Percentiles rank a stretch among this genome's conserved stretches.
phyloP scores from a whole-genome alignment of 768 basidiomycete species.

The Suillus luteus region DNA sequence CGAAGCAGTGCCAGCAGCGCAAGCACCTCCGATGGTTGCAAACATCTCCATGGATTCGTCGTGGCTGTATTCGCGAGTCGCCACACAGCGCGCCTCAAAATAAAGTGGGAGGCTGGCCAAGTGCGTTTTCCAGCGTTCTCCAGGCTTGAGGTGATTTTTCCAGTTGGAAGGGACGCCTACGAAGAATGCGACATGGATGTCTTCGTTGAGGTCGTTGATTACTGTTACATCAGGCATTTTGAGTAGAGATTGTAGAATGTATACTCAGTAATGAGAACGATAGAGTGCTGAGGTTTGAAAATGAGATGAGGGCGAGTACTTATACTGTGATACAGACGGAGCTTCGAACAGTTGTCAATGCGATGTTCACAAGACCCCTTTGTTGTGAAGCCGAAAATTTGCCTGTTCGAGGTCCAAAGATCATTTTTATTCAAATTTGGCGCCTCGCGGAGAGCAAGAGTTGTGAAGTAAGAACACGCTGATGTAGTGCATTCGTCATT shows the following conservation, averaged over 20 bases:
- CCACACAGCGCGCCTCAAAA: constrained; percentile 21
- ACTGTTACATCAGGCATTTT: constrained; percentile 24
- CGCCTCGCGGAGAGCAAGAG: too few relatives aligned
- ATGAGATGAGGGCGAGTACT: background rate
- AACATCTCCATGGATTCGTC: constrained; percentile 25
- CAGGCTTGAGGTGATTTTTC: constrained; percentile 22
- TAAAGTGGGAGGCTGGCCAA: constrained; percentile 12
- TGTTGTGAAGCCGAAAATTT: too few relatives aligned
- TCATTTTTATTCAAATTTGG: too few relatives aligned
- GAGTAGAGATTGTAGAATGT: background rate
- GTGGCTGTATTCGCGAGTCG: constrained; percentile 17
- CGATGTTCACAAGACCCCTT: too few relatives aligned
- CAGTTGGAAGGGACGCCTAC: constrained; percentile 16
- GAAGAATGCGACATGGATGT: constrained; percentile 25
- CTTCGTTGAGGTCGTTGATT: constrained; percentile 21
- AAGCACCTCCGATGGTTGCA: constrained; percentile 8
- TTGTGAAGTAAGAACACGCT: too few relatives aligned
- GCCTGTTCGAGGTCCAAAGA: too few relatives aligned
- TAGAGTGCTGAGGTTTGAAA: background rate
- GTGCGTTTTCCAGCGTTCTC: constrained; percentile 22
- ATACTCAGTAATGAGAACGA: background rate
- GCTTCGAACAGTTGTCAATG: background rate
- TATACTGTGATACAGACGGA: background rate
- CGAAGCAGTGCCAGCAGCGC: constrained; percentile 1
- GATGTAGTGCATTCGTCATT: constrained; percentile 50